A percentile compares a stretch with the other conserved stretches of the same genome.
Evolutionary conservation across 768 basidiomycete species (phyloP).

Genomic region (Leucosporidium creatinivorum): DNA sequence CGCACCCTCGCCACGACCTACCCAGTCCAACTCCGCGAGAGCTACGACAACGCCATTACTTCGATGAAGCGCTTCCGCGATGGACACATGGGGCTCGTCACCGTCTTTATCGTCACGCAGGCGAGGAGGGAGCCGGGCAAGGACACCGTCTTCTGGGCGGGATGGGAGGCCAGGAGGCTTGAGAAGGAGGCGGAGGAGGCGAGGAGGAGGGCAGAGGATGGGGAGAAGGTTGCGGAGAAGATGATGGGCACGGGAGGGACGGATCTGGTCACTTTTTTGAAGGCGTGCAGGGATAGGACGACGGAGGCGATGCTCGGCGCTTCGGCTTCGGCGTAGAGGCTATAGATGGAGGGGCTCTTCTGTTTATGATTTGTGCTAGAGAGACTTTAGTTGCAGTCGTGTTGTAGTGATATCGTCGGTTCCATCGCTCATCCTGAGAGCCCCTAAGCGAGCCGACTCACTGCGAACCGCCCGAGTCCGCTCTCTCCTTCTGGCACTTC

Average conservation of each 20-base stretch:
- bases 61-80: constrained; percentile 79
- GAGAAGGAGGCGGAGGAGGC: constrained; percentile 13
- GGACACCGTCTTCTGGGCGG: constrained; percentile 28
- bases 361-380: too few relatives aligned
- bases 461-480: too few relatives aligned
- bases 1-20: constrained; percentile 50
- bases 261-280: constrained; percentile 69
- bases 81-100: constrained; percentile 79
- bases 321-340: constrained; percentile 19
- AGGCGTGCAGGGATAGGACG: constrained; percentile 85
- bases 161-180: constrained; percentile 23
- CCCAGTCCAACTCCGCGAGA: constrained; percentile 29
- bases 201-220: constrained; percentile 12
- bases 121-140: constrained; percentile 48
- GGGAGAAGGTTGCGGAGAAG: constrained; percentile 51
- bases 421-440: too few relatives aligned
- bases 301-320: constrained; percentile 42
- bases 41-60: constrained; percentile 71
- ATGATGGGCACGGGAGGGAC: constrained; percentile 86
- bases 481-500: too few relatives aligned
- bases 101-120: constrained; percentile 79
- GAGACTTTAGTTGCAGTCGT: too few relatives aligned
- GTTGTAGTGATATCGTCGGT: too few relatives aligned
- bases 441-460: too few relatives aligned
- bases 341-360: too few relatives aligned